phyloP scores from a whole-genome alignment of 441 rosid genomes.

The Biscutella laevigata region DNA sequence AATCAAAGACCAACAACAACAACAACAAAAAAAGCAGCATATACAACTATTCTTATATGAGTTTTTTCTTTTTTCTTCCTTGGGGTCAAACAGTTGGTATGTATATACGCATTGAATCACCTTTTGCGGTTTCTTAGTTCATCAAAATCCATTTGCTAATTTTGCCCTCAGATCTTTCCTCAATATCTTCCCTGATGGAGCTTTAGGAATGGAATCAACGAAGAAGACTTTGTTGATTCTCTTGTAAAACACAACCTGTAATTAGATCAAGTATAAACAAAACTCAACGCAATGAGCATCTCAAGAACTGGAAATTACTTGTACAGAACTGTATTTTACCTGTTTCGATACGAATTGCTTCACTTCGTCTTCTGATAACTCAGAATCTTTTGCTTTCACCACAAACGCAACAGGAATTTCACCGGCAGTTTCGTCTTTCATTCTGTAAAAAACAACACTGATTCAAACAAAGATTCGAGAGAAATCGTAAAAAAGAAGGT shows the following conservation, averaged over 20 bases:
- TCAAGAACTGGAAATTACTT: background rate
- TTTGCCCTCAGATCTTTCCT: conserved; percentile 45
- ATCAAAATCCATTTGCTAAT: conserved; percentile 26
- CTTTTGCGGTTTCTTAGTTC: too few species aligned
- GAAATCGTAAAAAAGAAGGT: too few species aligned
- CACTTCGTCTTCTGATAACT: conserved; percentile 38
- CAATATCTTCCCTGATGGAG: conserved; percentile 50
- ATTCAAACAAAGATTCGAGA: background rate
- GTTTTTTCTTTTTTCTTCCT: too few species aligned
- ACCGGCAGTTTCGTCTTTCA: conserved; percentile 47
- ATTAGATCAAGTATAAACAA: too few species aligned
- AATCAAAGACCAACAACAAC: too few species aligned
- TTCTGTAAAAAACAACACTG: conserved; percentile 14
- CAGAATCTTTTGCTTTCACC: conserved; percentile 32
- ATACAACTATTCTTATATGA: too few species aligned
- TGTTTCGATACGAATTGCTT: conserved; percentile 42
- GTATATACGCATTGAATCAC: too few species aligned
- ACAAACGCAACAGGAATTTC: conserved; percentile 50
- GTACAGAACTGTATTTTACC: conserved; percentile 18
- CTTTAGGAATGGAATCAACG: conserved; percentile 36
- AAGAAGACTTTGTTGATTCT: conserved; percentile 39
- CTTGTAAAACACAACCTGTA: conserved; percentile 50
- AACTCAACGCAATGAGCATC: too few species aligned
- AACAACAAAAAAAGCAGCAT: too few species aligned
- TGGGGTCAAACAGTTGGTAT: too few species aligned